These are phyloP conservation scores for Dendrocalamus sinicus DNA, from an alignment of 176 grass and related monocot species.

Conservation along the genomic window DNA sequence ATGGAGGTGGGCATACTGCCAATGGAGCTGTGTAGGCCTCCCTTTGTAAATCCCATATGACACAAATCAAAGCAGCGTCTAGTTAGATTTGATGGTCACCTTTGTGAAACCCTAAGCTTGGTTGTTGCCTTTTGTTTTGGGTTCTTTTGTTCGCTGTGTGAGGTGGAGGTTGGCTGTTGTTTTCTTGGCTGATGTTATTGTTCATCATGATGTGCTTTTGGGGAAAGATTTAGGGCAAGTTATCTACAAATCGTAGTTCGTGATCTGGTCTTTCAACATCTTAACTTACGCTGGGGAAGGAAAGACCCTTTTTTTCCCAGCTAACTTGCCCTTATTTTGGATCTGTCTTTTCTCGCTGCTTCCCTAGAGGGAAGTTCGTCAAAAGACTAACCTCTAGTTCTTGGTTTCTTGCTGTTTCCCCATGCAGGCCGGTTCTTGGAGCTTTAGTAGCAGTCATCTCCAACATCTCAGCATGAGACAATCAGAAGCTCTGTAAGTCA, in stretches of 20 bases:
- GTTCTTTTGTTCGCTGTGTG: slow-evolving; percentile 4
- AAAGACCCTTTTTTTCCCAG: neutral
- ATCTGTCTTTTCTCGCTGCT: slow-evolving; percentile 24
- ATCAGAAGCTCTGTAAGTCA: slow-evolving; percentile 34
- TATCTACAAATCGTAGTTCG: slow-evolving; percentile 7
- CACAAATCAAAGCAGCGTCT: slow-evolving; percentile 19
- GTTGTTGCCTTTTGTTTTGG: neutral
- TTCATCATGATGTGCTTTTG: slow-evolving; percentile 42
- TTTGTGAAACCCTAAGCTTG: slow-evolving; percentile 33
- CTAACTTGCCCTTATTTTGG: neutral
- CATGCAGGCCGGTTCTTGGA: slow-evolving; percentile 6
- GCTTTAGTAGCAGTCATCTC: neutral
- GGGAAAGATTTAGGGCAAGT: neutral
- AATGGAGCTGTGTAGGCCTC: slow-evolving; percentile 83
- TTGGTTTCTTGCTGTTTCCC: neutral
- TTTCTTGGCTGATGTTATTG: slow-evolving; percentile 14
- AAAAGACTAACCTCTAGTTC: neutral
- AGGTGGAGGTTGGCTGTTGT: slow-evolving; percentile 8
- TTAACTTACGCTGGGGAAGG: neutral
- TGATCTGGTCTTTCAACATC: neutral
- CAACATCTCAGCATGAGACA: slow-evolving; percentile 15
- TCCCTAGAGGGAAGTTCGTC: neutral
- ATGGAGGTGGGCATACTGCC: slow-evolving; percentile 92
- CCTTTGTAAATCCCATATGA: slow-evolving; percentile 77
- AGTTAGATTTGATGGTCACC: slow-evolving; percentile 32